These are phyloP conservation scores for Diaporthe australafricana DNA, from an alignment of 2,329 filamentous ascomycete genomes.

Conservation along the genomic window DNA sequence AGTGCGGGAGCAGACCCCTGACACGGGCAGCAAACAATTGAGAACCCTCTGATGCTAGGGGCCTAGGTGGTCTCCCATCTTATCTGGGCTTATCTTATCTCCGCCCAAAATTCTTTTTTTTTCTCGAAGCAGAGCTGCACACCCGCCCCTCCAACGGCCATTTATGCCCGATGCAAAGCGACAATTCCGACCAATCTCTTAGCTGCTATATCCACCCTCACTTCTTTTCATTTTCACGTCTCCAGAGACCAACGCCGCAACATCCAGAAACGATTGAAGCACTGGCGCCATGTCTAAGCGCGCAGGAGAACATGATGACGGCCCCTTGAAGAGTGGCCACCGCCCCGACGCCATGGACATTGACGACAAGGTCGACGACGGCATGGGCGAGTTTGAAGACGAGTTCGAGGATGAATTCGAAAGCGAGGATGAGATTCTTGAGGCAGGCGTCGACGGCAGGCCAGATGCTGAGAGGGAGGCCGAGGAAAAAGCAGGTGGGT, in stretches of 20 bases:
- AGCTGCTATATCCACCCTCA: not conserved
- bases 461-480: conserved; percentile 93
- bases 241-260: not conserved
- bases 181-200: not conserved
- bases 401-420: conserved; percentile 95
- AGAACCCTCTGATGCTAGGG: too few relatives aligned
- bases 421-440: conserved; percentile 88
- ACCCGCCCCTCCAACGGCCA: not conserved
- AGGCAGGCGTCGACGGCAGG: conserved; percentile 92
- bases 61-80: not conserved
- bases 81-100: conserved; percentile 11
- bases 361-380: conserved; percentile 63
- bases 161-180: not conserved
- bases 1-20: too few relatives aligned
- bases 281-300: conserved; percentile 69
- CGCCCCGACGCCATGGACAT: conserved; percentile 75
- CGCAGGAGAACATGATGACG: conserved; percentile 61
- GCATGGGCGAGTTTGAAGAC: conserved; percentile 89
- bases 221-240: not conserved
- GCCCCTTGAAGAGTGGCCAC: conserved; percentile 69
- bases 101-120: not conserved
- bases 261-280: not conserved
- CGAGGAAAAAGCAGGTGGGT: conserved; percentile 80
- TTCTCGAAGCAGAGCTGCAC: not conserved
- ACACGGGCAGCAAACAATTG: too few relatives aligned